These are phyloP conservation scores for Pyricularia pennisetigena DNA, from an alignment of 2,329 filamentous ascomycete genomes.

Conservation along the genomic window DNA sequence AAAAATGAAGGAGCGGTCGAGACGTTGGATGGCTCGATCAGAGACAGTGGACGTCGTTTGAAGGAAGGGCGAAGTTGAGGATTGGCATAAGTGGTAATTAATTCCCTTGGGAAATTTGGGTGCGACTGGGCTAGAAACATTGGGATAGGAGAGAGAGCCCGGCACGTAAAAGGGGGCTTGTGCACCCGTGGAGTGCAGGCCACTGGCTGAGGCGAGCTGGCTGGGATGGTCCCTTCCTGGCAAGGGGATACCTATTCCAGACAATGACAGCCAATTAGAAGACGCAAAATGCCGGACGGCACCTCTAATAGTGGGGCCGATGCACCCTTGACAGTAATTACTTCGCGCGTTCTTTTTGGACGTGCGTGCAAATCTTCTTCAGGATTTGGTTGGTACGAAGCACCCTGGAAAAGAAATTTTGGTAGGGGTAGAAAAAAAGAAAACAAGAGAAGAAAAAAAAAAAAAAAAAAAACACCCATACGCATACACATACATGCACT, in stretches of 20 bases:
- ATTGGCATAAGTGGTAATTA: not conserved
- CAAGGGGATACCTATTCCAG: not conserved
- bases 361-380: not conserved
- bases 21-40: not conserved
- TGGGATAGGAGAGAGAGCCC: constrained; percentile 6
- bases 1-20: constrained; percentile 3
- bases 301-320: constrained; percentile 3
- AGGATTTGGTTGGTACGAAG: not conserved
- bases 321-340: constrained; percentile 2
- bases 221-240: constrained; percentile 4
- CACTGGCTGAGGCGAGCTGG: constrained; percentile 1
- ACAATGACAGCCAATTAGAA: not conserved
- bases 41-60: not conserved
- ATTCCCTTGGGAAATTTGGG: constrained; percentile 9
- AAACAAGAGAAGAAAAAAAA: not conserved
- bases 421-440: not conserved
- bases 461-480: not conserved
- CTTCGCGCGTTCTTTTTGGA: not conserved
- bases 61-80: constrained; percentile 1
- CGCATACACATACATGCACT: too few species aligned
- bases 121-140: constrained; percentile 8
- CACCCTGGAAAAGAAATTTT: not conserved
- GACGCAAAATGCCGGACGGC: not conserved
- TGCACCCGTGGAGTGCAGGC: constrained; percentile 6
- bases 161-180: constrained; percentile 5